Conservation (phyloP, 83 land plant genomes). For the Picea abies region DNA sequence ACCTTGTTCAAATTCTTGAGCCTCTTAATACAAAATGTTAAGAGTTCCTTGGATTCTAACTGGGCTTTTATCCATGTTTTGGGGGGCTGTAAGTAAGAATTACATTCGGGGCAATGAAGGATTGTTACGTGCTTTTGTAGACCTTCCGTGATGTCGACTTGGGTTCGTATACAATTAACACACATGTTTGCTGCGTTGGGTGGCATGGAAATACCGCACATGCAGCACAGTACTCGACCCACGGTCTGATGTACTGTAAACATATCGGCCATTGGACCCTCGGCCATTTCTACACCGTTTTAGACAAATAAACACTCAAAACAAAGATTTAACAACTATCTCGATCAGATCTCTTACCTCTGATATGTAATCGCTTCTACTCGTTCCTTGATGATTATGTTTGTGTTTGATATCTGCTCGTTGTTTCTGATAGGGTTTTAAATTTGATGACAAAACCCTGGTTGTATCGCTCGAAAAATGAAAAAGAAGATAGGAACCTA, state of each 20-base stretch:
- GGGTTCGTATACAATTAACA: slow-evolving; percentile 69
- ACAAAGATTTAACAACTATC: not conserved
- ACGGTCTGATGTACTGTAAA: slow-evolving; percentile 66
- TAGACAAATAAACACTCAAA: not conserved
- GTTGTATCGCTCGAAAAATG: no score
- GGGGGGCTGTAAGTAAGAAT: slow-evolving; percentile 71
- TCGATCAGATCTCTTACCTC: no score
- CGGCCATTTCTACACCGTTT: slow-evolving; percentile 21
- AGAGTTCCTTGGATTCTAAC: slow-evolving; percentile 71
- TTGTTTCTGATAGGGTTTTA: no score
- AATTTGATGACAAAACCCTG: no score
- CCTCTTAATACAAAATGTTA: slow-evolving; percentile 76
- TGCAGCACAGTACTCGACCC: slow-evolving; percentile 80
- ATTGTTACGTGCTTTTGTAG: slow-evolving; percentile 66
- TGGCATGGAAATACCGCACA: slow-evolving; percentile 72
- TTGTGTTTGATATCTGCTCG: no score
- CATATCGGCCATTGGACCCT: slow-evolving; percentile 42
- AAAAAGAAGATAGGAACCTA: no score
- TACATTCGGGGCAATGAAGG: slow-evolving; percentile 66
- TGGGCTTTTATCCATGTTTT: slow-evolving; percentile 69
- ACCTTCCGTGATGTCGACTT: slow-evolving; percentile 84
- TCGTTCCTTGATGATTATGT: no score
- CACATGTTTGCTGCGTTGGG: slow-evolving; percentile 94
- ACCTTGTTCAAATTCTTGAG: slow-evolving; percentile 62
- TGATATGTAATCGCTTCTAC: no score